Evolutionary conservation across 2,329 filamentous ascomycete genomes (phyloP).

Genomic region (Cercospora sesami): DNA sequence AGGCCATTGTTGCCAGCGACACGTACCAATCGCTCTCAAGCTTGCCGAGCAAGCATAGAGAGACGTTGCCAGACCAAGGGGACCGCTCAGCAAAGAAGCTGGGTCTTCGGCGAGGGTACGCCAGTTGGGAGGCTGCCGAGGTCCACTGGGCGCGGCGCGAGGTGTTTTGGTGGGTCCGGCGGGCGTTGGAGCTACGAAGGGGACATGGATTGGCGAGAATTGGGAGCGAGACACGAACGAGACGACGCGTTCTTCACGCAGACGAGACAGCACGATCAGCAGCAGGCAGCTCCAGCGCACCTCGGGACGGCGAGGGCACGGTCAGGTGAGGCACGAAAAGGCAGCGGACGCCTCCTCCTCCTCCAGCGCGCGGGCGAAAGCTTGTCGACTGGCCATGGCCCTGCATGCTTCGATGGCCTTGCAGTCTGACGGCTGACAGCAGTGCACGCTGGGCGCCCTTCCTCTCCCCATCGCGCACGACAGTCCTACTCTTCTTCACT

Average conservation of each 20-base stretch:
- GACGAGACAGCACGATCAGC: background rate
- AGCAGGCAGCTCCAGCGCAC: background rate
- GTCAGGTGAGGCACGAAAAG: constrained; percentile 2
- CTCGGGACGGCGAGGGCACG: constrained; percentile 1
- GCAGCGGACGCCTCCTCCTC: background rate
- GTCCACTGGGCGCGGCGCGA: constrained; percentile 4
- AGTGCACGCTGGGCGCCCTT: too few relatives aligned
- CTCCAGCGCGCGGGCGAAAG: background rate
- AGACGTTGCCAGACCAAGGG: constrained; percentile 11
- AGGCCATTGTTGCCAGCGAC: constrained; percentile 43
- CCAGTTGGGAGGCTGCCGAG: constrained; percentile 10
- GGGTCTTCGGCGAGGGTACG: constrained; percentile 5
- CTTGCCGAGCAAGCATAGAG: constrained; percentile 12
- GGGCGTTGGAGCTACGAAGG: background rate
- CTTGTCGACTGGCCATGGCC: background rate
- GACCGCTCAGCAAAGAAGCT: constrained; percentile 10
- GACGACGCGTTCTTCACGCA: background rate
- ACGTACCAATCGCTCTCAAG: constrained; percentile 13
- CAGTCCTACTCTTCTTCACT: background rate
- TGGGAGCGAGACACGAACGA: background rate
- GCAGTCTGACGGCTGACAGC: background rate
- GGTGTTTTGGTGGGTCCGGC: constrained; percentile 9
- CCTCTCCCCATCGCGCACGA: too few relatives aligned
- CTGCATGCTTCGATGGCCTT: background rate
- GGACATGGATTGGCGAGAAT: background rate